phyloP scores from a whole-genome alignment of 176 grass and related monocot genomes.

The Cocos nucifera region DNA sequence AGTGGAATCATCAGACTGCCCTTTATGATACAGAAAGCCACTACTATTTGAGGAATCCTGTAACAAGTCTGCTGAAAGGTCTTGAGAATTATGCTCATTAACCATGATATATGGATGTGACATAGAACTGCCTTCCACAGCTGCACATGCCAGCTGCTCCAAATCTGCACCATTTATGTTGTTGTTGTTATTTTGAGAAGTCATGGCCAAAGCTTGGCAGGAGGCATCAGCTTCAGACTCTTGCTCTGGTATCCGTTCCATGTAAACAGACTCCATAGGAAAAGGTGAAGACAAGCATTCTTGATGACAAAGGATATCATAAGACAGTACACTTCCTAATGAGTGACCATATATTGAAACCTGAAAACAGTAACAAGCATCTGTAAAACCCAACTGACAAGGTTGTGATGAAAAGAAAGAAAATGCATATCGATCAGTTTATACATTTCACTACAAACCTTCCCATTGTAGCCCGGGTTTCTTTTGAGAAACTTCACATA shows the following conservation, averaged over 20 bases:
- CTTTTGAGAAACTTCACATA: constrained; percentile 89
- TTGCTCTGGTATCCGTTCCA: constrained; percentile 32
- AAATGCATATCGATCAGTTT: not conserved
- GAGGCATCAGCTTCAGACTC: constrained; percentile 23
- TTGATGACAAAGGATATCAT: constrained; percentile 99
- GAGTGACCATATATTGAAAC: constrained; percentile 96
- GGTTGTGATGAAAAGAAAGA: not conserved
- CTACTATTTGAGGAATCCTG: constrained; percentile 22
- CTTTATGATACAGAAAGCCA: not conserved
- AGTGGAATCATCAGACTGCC: constrained; percentile 4
- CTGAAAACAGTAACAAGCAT: constrained; percentile 10
- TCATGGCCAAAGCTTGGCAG: not conserved
- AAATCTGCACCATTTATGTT: constrained; percentile 2
- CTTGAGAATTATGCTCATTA: constrained; percentile 21
- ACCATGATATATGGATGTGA: constrained; percentile 19
- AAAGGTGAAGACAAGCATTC: constrained; percentile 45
- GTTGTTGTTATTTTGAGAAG: constrained; percentile 12
- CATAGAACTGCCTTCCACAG: constrained; percentile 4
- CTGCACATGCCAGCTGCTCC: constrained; percentile 12
- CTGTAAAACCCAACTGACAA: not conserved
- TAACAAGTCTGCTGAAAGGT: constrained; percentile 6
- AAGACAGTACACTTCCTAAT: constrained; percentile 87
- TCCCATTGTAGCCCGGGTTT: constrained; percentile 95
- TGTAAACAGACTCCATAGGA: constrained; percentile 43
- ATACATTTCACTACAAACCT: constrained; percentile 33